Base-by-base conservation (phyloP, 306 rosid genomes). In the Acacia crassicarpa region DNA sequence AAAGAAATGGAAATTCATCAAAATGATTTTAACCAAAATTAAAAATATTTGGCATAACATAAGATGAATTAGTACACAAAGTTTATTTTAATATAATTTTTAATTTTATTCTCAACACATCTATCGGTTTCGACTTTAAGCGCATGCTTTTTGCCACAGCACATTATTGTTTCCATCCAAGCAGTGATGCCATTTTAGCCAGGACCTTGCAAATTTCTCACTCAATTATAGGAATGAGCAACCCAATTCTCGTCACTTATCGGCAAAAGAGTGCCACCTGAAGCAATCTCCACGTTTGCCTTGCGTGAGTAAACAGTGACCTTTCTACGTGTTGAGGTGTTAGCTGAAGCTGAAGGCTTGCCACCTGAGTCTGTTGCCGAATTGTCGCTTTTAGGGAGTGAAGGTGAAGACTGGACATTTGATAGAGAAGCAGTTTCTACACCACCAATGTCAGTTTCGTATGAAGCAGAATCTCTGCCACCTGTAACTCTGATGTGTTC, bases 201-300 rank as follows among this genome's bases (percentile, higher is more conserved):
- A 16, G 15, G 22, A 27, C 19, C 41, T 23, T 5, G 62, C 41
- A 30, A 33, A 15, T 30, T 13, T 72, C 78, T 74, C 61, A 74
- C 14, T 54, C 27, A 54, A 38, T 16, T 6, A 40, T 75, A 56
- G 8, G 83, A 78, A 78, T 81, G 82, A 69, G 86, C 90, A 79
- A 81, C 86, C 88, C 88, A 89, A 0, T 68, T 80, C 15, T 85
- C 89, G 77, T 89, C 88, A 22, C 90, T 89, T 74, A 79, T 56
- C 9, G 90, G 80, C 74, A 87, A 74, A 17, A 54, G 12, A 17
- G 80, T 58, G 61, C 67, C 61, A 4, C 84, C 89, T 69, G 69
- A 35, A 0, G 85, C 89, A 67, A 45, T 16, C 78, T 5, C 35
- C 77, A 80, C 76, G 54, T 85, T 68, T 13, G 74, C 44, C 58